Percentiles rank a stretch among this genome's conserved stretches.
Evolutionary conservation across 768 basidiomycete genomes (phyloP).

Genomic region (Agaricus subrufescens): DNA sequence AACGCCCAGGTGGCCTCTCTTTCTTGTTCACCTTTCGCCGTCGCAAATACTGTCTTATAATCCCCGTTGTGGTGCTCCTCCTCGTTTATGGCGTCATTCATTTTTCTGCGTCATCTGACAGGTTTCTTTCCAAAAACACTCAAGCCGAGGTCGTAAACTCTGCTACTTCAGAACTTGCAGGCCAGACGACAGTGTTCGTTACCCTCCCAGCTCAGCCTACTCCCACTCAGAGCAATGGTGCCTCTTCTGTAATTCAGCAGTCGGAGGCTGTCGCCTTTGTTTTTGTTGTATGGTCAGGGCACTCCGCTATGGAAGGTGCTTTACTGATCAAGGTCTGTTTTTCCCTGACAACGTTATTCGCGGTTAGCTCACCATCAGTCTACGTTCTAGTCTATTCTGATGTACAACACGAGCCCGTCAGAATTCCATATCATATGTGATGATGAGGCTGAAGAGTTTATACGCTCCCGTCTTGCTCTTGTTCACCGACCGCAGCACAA

Average conservation of each 20-base stretch:
- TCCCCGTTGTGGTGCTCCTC: not conserved
- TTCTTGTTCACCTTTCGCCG: not conserved
- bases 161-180: not conserved
- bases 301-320: constrained; percentile 37
- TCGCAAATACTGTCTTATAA: not conserved
- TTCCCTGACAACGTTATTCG: constrained; percentile 1
- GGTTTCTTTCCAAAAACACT: not conserved
- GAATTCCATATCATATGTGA: constrained; percentile 43
- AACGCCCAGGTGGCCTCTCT: not conserved
- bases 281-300: constrained; percentile 38
- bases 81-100: not conserved
- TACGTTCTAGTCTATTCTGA: constrained; percentile 26
- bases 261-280: constrained; percentile 34
- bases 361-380: not conserved
- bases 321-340: constrained; percentile 35
- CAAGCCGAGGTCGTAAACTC: not conserved
- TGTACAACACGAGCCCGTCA: constrained; percentile 33
- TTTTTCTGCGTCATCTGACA: not conserved
- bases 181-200: not conserved
- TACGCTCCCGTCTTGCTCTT: constrained; percentile 33
- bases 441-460: constrained; percentile 31
- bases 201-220: not conserved
- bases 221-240: not conserved
- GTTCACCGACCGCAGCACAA: constrained; percentile 31
- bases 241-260: not conserved